These are phyloP conservation scores for Ustilago esculenta DNA, from an alignment of 1,284 basidiomycete species.

Conservation along the genomic window DNA sequence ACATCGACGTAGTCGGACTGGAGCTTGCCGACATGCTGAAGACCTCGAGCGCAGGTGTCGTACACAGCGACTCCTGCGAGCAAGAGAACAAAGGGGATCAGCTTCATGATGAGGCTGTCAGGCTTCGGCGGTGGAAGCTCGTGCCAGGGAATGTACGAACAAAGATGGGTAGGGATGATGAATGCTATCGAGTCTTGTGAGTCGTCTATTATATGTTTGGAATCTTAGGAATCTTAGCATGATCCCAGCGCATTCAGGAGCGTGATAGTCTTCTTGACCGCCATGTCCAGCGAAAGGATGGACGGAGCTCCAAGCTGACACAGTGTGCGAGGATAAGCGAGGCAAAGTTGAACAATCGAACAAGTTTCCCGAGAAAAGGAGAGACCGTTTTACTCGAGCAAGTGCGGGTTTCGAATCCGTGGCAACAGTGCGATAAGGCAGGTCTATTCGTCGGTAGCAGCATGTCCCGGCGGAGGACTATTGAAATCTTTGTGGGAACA, in stretches of 20 bases:
- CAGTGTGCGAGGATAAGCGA: slow-evolving; percentile 2
- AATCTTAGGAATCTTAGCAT: too few relatives aligned
- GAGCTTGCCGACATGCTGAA: slow-evolving; percentile 40
- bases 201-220: too few relatives aligned
- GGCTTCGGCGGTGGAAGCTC: not conserved
- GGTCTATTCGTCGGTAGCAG: slow-evolving; percentile 4
- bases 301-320: not conserved
- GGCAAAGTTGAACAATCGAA: too few relatives aligned
- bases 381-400: too few relatives aligned
- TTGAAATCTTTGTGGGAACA: too few relatives aligned
- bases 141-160: not conserved
- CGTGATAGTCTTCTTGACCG: too few relatives aligned
- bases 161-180: not conserved
- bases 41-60: slow-evolving; percentile 33
- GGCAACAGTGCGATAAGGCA: slow-evolving; percentile 7
- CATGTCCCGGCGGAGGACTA: slow-evolving; percentile 3
- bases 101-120: slow-evolving; percentile 19
- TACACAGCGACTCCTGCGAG: slow-evolving; percentile 24
- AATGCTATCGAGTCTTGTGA: too few relatives aligned
- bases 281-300: slow-evolving; percentile 1
- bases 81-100: slow-evolving; percentile 18
- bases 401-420: too few relatives aligned
- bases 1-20: slow-evolving; percentile 25
- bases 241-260: too few relatives aligned
- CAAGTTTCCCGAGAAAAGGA: too few relatives aligned